Conservation (phyloP, 306 rosid species). For the Glycine soja region DNA sequence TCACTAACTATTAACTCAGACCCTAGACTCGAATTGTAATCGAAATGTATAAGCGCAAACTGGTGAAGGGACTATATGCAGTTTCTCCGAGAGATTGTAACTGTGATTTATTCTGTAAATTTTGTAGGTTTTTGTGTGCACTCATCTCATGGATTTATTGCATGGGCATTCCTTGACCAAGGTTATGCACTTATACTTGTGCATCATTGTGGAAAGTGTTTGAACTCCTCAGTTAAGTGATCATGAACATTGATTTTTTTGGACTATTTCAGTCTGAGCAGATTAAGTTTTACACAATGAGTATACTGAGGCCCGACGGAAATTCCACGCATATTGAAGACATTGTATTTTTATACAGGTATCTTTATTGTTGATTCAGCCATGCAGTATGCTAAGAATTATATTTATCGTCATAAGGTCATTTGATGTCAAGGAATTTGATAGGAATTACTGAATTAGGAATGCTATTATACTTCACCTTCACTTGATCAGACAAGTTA, state of each 20-base stretch:
- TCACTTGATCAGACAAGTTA: conserved; percentile 23
- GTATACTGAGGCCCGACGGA: conserved; percentile 81
- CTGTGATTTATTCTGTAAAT: conserved; percentile 31
- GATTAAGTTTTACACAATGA: conserved; percentile 84
- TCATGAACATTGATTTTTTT: conserved; percentile 27
- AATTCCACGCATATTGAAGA: conserved; percentile 67
- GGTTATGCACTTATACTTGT: conserved; percentile 53
- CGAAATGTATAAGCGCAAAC: neutral
- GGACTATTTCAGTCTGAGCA: conserved; percentile 72
- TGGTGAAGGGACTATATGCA: conserved; percentile 25
- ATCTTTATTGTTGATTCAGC: conserved; percentile 44
- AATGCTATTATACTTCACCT: conserved; percentile 4
- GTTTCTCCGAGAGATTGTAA: conserved; percentile 24
- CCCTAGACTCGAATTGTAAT: conserved; percentile 3
- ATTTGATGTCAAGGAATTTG: conserved; percentile 25
- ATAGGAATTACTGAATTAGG: conserved; percentile 2
- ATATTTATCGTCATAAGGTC: conserved; percentile 34
- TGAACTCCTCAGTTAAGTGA: conserved; percentile 27
- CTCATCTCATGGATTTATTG: conserved; percentile 93
- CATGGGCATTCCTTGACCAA: conserved; percentile 68
- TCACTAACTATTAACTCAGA: neutral
- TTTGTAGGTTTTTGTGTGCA: conserved; percentile 87
- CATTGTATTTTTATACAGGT: conserved; percentile 86
- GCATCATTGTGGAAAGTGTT: conserved; percentile 44
- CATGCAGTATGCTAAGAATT: conserved; percentile 30